Base-by-base conservation (phyloP, 805 yeast genomes). In the Starmera dryadoides region DNA sequence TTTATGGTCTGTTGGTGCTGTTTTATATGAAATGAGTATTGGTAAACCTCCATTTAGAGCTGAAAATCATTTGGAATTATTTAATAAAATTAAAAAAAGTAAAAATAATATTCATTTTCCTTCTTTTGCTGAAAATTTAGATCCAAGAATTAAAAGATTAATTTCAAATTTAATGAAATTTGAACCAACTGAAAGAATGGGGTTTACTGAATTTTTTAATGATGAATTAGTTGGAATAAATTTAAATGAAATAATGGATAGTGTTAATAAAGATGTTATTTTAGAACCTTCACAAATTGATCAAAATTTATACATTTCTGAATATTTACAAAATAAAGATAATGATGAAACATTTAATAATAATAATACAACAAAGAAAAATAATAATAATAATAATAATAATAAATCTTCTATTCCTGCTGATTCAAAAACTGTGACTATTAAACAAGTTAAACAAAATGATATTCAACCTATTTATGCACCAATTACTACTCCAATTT, bases 31-130 rank as follows among this genome's bases (percentile, higher is more conserved):
- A 61, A 89, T 93, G 96, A 75, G 86, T 11, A 88, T 86, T 23
- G 98, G 98, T n/a, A 83, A 76, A 59, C 96, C 98, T 2, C 98
- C 98, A 0, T 93, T 89, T 59, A 79, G 84, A 47, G 98, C 98
- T 3, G 78, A 84, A 4, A 93, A 93, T 56, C 98, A 91, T 58
- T 79, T 93, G 45, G 97, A 91, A 56, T 71, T 93, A 40, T 73
- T 86, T 53, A 81, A 85, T 59, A 86, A 81, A 54, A 93, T 93
- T 49, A 95, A 89, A 56, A 78, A 75, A 51, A 74, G 86, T 1
- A 81, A 83, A 45, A 95, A 89, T 61, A 69, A 67, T 37, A 87
- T 93, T 33, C 65, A 72, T 22, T 89, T 91, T 56, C 96, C 97
- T 3, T 66, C 75, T 32, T 76, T 83, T 4, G 74, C 47, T 9